These are phyloP conservation scores for Mycena sp. DNA, from an alignment of 1,284 basidiomycete species.

Conservation along the genomic window DNA sequence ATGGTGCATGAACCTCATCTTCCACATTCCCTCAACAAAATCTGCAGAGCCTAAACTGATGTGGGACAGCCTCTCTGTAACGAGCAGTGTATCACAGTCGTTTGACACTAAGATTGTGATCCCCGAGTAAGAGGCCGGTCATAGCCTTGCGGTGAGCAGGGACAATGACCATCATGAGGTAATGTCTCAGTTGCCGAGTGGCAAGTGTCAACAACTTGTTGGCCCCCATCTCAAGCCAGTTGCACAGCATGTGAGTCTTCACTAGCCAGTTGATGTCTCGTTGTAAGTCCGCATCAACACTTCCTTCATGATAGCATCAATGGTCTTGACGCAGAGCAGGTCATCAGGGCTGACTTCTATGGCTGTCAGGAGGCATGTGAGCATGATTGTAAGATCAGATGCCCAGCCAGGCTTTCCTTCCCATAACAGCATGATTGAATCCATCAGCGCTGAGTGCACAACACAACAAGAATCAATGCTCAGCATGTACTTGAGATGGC, in stretches of 20 bases:
- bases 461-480: not conserved
- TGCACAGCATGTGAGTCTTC: not conserved
- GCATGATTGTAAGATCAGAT: not conserved
- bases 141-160: conserved; percentile 1
- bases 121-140: not conserved
- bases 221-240: not conserved
- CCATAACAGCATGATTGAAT: not conserved
- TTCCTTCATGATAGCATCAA: not conserved
- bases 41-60: not conserved
- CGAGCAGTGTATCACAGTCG: not conserved
- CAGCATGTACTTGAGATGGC: not conserved
- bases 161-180: not conserved
- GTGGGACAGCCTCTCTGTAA: not conserved
- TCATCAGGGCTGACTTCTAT: not conserved
- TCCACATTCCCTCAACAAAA: not conserved
- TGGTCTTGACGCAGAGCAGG: not conserved
- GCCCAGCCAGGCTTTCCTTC: not conserved
- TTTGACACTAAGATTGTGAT: not conserved
- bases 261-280: not conserved
- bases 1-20: conserved; percentile 1
- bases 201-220: not conserved
- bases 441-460: not conserved
- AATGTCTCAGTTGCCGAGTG: not conserved
- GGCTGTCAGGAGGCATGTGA: not conserved
- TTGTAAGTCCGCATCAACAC: conserved; percentile 1